Percentiles rank a stretch among this genome's conserved stretches.
Evolutionary conservation across 495 filamentous ascomycete species (phyloP).

Genomic region (Zalerion maritima): DNA sequence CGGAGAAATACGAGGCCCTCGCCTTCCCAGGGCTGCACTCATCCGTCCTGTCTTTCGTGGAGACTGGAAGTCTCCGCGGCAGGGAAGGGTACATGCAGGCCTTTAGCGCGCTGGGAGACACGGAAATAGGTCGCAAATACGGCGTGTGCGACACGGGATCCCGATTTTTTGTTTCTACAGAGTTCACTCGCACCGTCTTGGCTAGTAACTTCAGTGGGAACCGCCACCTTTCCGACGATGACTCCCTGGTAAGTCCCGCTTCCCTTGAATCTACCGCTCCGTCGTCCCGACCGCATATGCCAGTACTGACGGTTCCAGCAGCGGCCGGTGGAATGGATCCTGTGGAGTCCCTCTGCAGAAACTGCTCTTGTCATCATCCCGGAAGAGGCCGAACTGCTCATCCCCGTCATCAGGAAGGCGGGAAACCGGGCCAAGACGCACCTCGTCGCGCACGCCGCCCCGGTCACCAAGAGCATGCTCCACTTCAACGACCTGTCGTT

Average conservation of each 20-base stretch:
- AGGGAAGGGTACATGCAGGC: constrained; percentile 15
- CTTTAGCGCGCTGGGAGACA: constrained; percentile 18
- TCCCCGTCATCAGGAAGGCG: constrained; percentile 18
- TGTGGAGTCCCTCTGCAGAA: constrained; percentile 19
- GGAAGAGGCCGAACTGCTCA: constrained; percentile 30
- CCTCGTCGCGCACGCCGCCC: constrained; percentile 37
- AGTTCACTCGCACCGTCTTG: constrained; percentile 26
- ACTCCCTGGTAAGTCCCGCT: constrained; percentile 24
- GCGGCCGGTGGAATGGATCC: constrained; percentile 36
- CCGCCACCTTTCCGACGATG: constrained; percentile 21
- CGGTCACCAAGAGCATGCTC: constrained; percentile 37
- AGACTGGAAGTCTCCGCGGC: constrained; percentile 20
- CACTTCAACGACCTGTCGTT: constrained; percentile 34
- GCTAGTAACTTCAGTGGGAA: constrained; percentile 2
- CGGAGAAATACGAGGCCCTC: constrained; percentile 12
- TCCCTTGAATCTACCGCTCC: too few relatives aligned
- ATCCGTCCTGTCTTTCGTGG: constrained; percentile 22
- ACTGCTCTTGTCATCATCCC: constrained; percentile 29
- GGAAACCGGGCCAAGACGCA: constrained; percentile 13
- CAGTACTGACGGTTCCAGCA: constrained; percentile 5
- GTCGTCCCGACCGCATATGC: too few relatives aligned
- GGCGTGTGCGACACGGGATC: constrained; percentile 10
- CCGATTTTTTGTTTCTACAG: constrained; percentile 21
- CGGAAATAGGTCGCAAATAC: constrained; percentile 22
- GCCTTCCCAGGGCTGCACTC: constrained; percentile 20